A percentile compares a stretch with the other conserved stretches of the same genome.
These are phyloP conservation scores for Thelephora aurantiotincta DNA, from an alignment of 768 basidiomycete species.

Conservation along the genomic window DNA sequence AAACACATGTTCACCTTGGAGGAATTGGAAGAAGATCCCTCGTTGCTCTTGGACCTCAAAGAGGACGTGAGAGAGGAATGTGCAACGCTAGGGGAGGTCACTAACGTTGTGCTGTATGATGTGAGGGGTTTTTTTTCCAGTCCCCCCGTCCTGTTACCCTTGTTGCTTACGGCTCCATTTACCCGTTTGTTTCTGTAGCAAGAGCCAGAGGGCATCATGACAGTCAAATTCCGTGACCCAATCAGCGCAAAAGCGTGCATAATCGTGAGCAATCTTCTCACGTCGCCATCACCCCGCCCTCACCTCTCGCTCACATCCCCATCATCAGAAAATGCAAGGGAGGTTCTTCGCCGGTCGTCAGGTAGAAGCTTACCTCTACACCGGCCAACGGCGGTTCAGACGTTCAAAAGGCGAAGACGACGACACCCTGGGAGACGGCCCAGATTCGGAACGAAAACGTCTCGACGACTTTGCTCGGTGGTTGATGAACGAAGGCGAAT, in stretches of 20 bases:
- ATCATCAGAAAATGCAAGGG: conserved; percentile 79
- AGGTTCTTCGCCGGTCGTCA: conserved; percentile 79
- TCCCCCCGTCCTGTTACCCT: background rate
- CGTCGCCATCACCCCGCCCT: background rate
- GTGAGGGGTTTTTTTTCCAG: conserved; percentile 33
- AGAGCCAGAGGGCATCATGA: conserved; percentile 90
- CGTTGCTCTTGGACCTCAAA: conserved; percentile 82
- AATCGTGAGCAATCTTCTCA: conserved; percentile 35
- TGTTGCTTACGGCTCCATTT: background rate
- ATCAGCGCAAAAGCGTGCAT: conserved; percentile 91
- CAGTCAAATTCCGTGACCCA: conserved; percentile 88
- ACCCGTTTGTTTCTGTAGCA: conserved; percentile 31
- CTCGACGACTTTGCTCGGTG: conserved; percentile 82
- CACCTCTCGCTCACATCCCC: background rate
- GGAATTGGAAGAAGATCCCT: conserved; percentile 75
- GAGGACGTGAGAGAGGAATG: conserved; percentile 96
- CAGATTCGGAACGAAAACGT: conserved; percentile 69
- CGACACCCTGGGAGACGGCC: conserved; percentile 47
- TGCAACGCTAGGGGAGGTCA: conserved; percentile 81
- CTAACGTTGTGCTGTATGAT: conserved; percentile 90
- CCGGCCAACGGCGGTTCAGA: conserved; percentile 70
- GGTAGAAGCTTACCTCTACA: conserved; percentile 70
- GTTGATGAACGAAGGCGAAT: conserved; percentile 70
- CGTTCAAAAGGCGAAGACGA: conserved; percentile 52
- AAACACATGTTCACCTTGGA: conserved; percentile 89